phyloP scores from a whole-genome alignment of 495 filamentous ascomycete genomes.

The Aspergillus funiculosus region DNA sequence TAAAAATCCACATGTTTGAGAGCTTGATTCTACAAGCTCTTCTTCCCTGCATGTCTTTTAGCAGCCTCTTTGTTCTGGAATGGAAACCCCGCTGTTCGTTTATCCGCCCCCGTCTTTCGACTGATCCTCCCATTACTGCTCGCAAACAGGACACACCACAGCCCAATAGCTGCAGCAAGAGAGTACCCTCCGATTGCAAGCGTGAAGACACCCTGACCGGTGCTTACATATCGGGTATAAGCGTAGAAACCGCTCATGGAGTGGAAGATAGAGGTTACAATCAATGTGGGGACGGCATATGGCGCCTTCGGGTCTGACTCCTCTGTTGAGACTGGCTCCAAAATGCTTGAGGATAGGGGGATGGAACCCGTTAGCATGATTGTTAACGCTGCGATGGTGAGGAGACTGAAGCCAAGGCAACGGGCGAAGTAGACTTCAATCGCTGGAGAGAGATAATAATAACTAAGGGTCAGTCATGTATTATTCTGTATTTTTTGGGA shows the following conservation, averaged over 20 bases:
- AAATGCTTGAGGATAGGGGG: constrained; percentile 53
- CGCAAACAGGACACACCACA: constrained; percentile 74
- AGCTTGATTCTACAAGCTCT: neutral
- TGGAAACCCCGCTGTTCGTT: constrained; percentile 74
- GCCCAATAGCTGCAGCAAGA: constrained; percentile 52
- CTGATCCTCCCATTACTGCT: constrained; percentile 57
- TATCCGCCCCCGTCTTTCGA: constrained; percentile 69
- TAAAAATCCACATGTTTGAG: neutral
- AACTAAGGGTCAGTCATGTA: neutral
- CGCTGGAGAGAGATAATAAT: constrained; percentile 25
- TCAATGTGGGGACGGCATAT: constrained; percentile 62
- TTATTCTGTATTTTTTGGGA: neutral
- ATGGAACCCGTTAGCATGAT: constrained; percentile 69
- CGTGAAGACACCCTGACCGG: constrained; percentile 48
- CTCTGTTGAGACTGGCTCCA: constrained; percentile 39
- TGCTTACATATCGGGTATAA: constrained; percentile 57
- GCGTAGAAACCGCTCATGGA: constrained; percentile 55
- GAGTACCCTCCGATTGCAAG: constrained; percentile 49
- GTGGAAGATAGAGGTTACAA: constrained; percentile 64
- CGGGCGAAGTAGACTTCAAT: constrained; percentile 74
- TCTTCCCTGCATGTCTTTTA: constrained; percentile 42
- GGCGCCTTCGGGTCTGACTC: constrained; percentile 54
- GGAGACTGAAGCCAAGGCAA: constrained; percentile 57
- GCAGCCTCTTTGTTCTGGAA: constrained; percentile 51
- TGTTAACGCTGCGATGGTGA: constrained; percentile 59